Evolutionary conservation across 1,284 basidiomycete species (phyloP), one percentile per base, ranked within the genome.

Genomic region (Malassezia cuniculi): DNA sequence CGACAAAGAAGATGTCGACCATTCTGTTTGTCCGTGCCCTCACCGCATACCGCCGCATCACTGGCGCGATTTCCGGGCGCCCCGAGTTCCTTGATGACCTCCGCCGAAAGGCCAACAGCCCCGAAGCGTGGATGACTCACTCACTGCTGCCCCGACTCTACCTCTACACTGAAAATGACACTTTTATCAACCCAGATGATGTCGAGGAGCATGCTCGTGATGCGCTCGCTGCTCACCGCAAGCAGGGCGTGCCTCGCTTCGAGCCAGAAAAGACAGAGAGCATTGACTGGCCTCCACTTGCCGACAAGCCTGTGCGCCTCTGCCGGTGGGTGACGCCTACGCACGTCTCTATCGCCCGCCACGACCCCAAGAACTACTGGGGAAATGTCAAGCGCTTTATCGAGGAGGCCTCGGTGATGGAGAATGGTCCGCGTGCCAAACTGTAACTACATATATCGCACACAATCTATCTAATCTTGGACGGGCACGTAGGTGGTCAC

Each of bases 401-500:
- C 25, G 14, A 21, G 3, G 39, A 34, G 12, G 21, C 31, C 8
- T 11, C 25, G 27, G 7, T 25, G 6, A n/a, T n/a, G n/a, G n/a
- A n/a, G n/a, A n/a, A 17, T 27, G 10, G 18, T 20, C 7, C 38
- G 5, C 20, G 26, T 17, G 16, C 21, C 29, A 38, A n/a, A n/a
- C n/a, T n/a, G n/a, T n/a, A n/a, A n/a, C n/a, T n/a, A 26, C 25
- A 26, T 26, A 26, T 26, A 26, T 26, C 8, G 25, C 8, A 8
- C 25, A 26, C 25, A 8, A 26, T 26, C 8, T 8, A 26, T 26
- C 8, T 44, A 44, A 11, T 44, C 41, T 14, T 44, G 19, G 4
- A 40, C 37, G 6, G 38, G 44, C 3, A 14, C 24, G 17, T 36
- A 41, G 12, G 39, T 53, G 7, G 55, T 60, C 4, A 57, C 55